Evolutionary conservation across 495 filamentous ascomycete species (phyloP), one percentile per base, ranked within the genome.

Genomic region (Hypoxylon rickii): DNA sequence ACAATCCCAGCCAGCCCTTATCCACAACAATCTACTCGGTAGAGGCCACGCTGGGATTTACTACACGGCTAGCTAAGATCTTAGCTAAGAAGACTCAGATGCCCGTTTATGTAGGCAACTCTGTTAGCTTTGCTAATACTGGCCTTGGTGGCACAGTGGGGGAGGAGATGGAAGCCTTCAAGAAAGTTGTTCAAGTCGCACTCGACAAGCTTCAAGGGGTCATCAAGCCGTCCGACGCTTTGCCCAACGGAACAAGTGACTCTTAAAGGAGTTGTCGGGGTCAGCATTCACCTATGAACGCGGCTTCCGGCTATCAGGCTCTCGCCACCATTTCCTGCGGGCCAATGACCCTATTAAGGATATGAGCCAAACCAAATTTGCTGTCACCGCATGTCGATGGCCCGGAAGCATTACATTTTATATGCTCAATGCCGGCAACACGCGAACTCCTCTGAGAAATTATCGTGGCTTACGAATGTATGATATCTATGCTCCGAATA

Each of bases 161-260:
- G 65, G 93, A 97, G 75, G 93, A 97, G 72, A 89, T 96, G 88
- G 91, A 94, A 63, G 92, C 87, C 1, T 81, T 97, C 46, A 81
- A 76, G 52, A 79, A 79, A 60, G 83, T 91, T 46, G 84, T 91
- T 44, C 81, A 88, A 42, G 76, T 87, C 39, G 76, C 93, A 10
- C 73, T 88, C 63, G 68, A 73, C n/a, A 79, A 81, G 54, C 69
- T 90, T 57, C 77, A 70, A 36, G 43, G 42, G 18, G 40, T 59
- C 3, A 39, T 64, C 37, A 58, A 55, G 31, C 42, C 58, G 16
- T 43, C 55, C 21, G 7, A 29, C 3, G 44, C 1, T 21, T 36
- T 64, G 10, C 50, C 61, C 13, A 59, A 64, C 13, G 61, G 61
- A 26, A 55, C 51, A 0, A 24, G 45, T 38, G 59, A 36, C 32